Evolutionary conservation across 1,284 basidiomycete genomes (phyloP), one percentile per base, ranked within the genome.

Genomic region (Cutaneotrichosporon sp.): DNA sequence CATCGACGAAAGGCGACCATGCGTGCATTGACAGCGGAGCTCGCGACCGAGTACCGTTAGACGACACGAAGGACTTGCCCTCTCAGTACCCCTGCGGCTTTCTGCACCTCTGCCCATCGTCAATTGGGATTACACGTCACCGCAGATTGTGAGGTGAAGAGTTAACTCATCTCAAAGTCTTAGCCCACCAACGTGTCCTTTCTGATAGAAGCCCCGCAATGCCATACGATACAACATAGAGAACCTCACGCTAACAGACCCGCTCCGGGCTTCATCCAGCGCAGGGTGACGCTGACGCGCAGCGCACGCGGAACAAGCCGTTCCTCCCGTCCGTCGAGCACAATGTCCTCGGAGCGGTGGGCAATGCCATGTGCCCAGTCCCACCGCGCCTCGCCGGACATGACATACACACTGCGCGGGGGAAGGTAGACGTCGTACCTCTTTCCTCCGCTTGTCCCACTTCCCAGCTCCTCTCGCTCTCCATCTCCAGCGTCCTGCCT

Each of bases 351-450:
- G 16, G 29, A 27, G 19, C 67, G 29, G 0, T 49, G 60, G 16
- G 61, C 59, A 17, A 79, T 79, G 7, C 77, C 77, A 55, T 79
- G 78, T 19, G 56, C 59, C 76, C 76, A 79, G 1, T 67, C 62
- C 73, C 76, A 79, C 24, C 78, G 54, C 19, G 76, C 71, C 42
- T 70, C 65, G 0, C 71, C 72, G 0, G 62, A 65, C 38, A 79
- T 39, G 5, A 75, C 58, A 34, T 78, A 70, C 1, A 78, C 69
- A 1, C 62, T 70, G 11, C 71, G 47, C 7, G 71, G 64, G 1
- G 76, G 74, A 5, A 79, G 62, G 46, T 72, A 77, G n/a, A 78
- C 68, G 17, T 69, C 52, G 20, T 62, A 41, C 25, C 39, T 20
- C n/a, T 32, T 32, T 20, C 27, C 42, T 14, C 31, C 29, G 4